Conservation (phyloP, 192 early-diverging fungal species). For the Coemansia sp. region DNA sequence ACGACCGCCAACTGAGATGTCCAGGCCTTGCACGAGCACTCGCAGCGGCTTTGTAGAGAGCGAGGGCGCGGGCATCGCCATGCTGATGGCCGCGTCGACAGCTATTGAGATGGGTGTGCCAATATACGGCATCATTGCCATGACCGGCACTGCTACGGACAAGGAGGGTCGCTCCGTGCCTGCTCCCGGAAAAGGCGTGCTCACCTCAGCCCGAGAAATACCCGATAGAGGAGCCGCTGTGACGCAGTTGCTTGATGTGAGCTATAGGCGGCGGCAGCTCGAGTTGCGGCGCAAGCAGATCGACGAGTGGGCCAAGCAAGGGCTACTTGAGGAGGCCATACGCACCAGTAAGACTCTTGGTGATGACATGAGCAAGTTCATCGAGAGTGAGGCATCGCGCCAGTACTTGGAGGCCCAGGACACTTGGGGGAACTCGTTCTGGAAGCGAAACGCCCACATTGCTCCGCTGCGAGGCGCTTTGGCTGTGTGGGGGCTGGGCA, state of each 20-base stretch:
- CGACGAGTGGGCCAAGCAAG: constrained; percentile 11
- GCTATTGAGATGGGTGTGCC: constrained; percentile 93
- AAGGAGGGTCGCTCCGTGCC: constrained; percentile 93
- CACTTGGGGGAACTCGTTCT: constrained; percentile 88
- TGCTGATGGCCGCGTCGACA: constrained; percentile 86
- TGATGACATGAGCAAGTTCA: constrained; percentile 36
- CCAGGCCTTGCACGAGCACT: constrained; percentile 84
- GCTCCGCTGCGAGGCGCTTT: constrained; percentile 88
- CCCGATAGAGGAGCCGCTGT: constrained; percentile 26
- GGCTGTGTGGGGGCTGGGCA: constrained; percentile 83
- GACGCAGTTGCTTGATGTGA: constrained; percentile 67
- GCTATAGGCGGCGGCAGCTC: constrained; percentile 83
- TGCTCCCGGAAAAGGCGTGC: constrained; percentile 92
- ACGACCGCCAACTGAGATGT: constrained; percentile 88
- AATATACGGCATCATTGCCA: constrained; percentile 87
- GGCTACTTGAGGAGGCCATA: constrained; percentile 34
- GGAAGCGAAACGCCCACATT: constrained; percentile 69
- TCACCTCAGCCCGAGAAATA: constrained; percentile 86
- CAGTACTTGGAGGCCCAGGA: constrained; percentile 79
- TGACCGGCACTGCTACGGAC: constrained; percentile 91
- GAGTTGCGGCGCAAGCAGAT: constrained; percentile 26
- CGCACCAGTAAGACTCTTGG: constrained; percentile 57
- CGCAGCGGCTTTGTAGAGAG: constrained; percentile 95
- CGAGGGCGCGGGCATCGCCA: constrained; percentile 88
- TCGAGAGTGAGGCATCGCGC: constrained; percentile 62